A percentile compares a stretch with the other conserved stretches of the same genome.
Conservation (phyloP, 257 asterid species). For the Nicotiana tomentosiformis region DNA sequence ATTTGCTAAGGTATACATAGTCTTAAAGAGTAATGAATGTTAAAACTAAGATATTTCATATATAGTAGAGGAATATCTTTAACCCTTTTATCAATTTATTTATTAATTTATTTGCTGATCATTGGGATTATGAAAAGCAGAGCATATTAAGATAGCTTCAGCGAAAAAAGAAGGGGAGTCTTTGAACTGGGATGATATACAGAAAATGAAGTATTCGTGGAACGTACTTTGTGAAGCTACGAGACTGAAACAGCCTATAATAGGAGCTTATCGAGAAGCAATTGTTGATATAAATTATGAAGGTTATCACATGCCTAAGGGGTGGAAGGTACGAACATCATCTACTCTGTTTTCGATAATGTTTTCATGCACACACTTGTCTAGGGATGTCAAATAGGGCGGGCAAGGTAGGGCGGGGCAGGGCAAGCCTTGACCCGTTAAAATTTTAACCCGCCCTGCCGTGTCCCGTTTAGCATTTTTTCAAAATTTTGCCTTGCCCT, state of each 20-base stretch:
- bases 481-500: no score
- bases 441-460: no score
- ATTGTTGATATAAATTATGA: conserved; percentile 45
- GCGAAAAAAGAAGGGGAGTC: conserved; percentile 37
- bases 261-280: conserved; percentile 73
- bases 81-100: no score
- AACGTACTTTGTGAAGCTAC: conserved; percentile 32
- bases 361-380: not conserved
- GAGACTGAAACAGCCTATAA: conserved; percentile 50
- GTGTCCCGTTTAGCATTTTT: no score
- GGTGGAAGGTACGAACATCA: conserved; percentile 57
- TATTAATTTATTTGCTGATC: not conserved
- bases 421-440: no score
- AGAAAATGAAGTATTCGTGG: conserved; percentile 9
- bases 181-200: conserved; percentile 75
- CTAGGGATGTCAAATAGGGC: no score
- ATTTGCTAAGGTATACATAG: no score
- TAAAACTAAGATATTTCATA: no score
- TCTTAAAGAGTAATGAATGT: no score
- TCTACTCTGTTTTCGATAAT: not conserved
- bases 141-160: conserved; percentile 57
- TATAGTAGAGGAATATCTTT: no score
- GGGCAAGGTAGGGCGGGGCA: no score
- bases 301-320: conserved; percentile 76
- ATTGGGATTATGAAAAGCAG: conserved; percentile 20